phyloP scores from a whole-genome alignment of 768 basidiomycete genomes.

The Mycena vitilis region DNA sequence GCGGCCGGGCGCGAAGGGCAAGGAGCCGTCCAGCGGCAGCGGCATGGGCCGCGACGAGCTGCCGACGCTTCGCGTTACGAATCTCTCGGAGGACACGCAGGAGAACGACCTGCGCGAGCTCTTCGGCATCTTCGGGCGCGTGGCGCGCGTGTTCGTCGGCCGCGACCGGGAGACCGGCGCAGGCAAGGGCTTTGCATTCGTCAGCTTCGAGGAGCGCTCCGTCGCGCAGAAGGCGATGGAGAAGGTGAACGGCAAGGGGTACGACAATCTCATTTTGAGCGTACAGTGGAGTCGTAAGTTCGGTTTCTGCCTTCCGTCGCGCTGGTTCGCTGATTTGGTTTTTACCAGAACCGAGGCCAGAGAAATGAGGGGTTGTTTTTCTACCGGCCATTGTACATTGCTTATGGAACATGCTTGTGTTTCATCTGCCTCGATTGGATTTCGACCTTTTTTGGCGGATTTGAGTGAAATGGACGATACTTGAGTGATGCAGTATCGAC shows the following conservation, averaged over 20 bases:
- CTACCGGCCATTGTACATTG: too few relatives aligned
- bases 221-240: slow-evolving; percentile 90
- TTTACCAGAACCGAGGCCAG: slow-evolving; percentile 57
- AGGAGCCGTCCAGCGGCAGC: slow-evolving; percentile 66
- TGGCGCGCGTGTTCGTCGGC: slow-evolving; percentile 93
- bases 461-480: too few relatives aligned
- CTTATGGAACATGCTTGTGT: too few relatives aligned
- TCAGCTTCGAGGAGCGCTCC: slow-evolving; percentile 88
- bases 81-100: slow-evolving; percentile 94
- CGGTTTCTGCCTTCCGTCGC: not conserved
- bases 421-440: too few relatives aligned
- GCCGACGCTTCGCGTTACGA: slow-evolving; percentile 96
- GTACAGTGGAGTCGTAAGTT: slow-evolving; percentile 73
- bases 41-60: slow-evolving; percentile 81
- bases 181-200: slow-evolving; percentile 97
- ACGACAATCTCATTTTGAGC: slow-evolving; percentile 88
- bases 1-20: slow-evolving; percentile 68
- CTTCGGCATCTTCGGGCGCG: slow-evolving; percentile 87
- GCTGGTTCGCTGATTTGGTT: slow-evolving; percentile 3
- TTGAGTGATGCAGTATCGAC: too few relatives aligned
- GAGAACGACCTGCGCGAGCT: slow-evolving; percentile 95
- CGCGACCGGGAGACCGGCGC: slow-evolving; percentile 94
- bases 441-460: too few relatives aligned
- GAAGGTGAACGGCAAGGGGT: slow-evolving; percentile 91
- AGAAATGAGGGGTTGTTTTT: slow-evolving; percentile 36